Conservation (phyloP, 2,329 filamentous ascomycete genomes). For the Westerdykella ornata region DNA sequence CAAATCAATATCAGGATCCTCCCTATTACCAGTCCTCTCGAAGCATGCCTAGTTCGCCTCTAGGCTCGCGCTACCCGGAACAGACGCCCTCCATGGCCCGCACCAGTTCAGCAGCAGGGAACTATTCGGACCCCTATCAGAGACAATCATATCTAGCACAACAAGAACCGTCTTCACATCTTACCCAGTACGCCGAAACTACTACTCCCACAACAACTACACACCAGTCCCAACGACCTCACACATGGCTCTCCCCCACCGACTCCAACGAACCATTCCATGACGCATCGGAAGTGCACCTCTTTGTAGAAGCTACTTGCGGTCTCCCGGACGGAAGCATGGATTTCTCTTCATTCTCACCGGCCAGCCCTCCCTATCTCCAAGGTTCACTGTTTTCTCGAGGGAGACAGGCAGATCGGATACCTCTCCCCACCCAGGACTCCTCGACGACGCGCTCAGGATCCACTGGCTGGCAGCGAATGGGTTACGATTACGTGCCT, state of each 20-base stretch:
- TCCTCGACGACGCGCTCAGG: constrained; percentile 6
- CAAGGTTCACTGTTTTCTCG: constrained; percentile 32
- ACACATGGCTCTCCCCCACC: constrained; percentile 31
- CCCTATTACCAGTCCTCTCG: constrained; percentile 18
- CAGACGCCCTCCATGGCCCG: constrained; percentile 10
- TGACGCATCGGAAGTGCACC: constrained; percentile 32
- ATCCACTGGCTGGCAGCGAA: constrained; percentile 23
- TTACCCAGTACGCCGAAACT: constrained; percentile 22
- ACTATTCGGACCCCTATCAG: constrained; percentile 10
- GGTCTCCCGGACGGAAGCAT: constrained; percentile 21
- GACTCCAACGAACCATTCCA: constrained; percentile 23
- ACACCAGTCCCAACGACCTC: constrained; percentile 23
- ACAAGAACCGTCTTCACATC: constrained; percentile 1
- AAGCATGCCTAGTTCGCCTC: constrained; percentile 33
- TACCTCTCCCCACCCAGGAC: constrained; percentile 20
- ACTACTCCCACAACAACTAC: constrained; percentile 11
- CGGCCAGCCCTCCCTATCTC: constrained; percentile 26
- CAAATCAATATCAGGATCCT: constrained; percentile 8
- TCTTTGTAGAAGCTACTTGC: constrained; percentile 37
- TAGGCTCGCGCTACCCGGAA: constrained; percentile 8
- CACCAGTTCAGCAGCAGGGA: constrained; percentile 18
- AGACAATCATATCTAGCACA: constrained; percentile 14
- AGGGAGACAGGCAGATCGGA: constrained; percentile 16
- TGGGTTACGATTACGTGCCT: constrained; percentile 16
- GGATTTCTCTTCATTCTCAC: constrained; percentile 25